Evolutionary conservation across 345 rosid genomes (phyloP), one percentile per base, ranked within the genome.

Genomic region (Populus deltoides): DNA sequence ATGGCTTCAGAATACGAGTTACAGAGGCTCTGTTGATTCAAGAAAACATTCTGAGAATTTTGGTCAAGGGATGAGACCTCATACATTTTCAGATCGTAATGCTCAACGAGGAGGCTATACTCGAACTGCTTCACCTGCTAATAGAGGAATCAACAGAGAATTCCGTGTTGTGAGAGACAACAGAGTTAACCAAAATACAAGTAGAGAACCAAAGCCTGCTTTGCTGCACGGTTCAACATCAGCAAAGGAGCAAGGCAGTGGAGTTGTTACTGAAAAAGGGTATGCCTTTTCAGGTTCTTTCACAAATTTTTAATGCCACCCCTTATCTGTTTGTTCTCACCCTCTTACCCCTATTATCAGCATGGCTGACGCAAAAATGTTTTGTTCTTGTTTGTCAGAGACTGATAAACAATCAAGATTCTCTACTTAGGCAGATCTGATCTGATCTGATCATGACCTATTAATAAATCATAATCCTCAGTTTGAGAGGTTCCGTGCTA

Each of bases 81-180:
- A 55, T 76, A 43, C 82, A 6, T 77, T 76, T 75, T 38, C 85
- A 75, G 92, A 86, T 65, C 89, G 75, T 74, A 83, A 77, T 84
- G 77, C 71, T 70, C 86, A 82, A 78, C 89, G 89, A 76, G 89
- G 86, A 78, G 87, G 87, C 77, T 80, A 87, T 83, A 61, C 76
- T 74, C 89, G 86, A 67, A 78, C 74, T 77, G 12, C 80, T 76
- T 51, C 81, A 18, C 83, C 88, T 72, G 83, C 87, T 74, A 87
- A 83, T 85, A 85, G 86, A 84, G 86, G 92, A 79, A 57, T 76
- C n/a, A 86, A 57, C 74, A 82, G 78, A 74, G 85, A 81, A 83
- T 86, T 87, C 67, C 88, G 88, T 18, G 88, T 92, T 57, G 94
- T 92, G 79, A 87, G 90, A 78, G 97, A 92, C 86, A 94, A 90